These are phyloP conservation scores for Phyllosticta citribraziliensis DNA, from an alignment of 2,329 filamentous ascomycete genomes.

Conservation along the genomic window DNA sequence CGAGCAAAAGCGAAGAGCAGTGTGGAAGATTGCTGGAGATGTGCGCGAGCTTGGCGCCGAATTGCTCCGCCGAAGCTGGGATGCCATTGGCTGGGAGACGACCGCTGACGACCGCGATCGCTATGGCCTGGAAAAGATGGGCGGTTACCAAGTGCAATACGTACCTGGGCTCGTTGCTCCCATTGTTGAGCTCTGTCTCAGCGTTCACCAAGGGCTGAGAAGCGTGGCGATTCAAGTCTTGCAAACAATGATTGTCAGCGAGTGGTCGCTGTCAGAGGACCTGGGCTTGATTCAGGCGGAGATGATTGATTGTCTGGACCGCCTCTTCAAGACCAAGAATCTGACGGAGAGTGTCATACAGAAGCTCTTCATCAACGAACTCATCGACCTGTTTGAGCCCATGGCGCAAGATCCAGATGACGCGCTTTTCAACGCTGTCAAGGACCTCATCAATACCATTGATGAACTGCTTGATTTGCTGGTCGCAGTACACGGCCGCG, in stretches of 20 bases:
- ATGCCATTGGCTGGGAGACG: conserved; percentile 94
- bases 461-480: conserved; percentile 87
- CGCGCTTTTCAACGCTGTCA: conserved; percentile 64
- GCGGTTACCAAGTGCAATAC: conserved; percentile 96
- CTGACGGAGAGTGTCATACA: conserved; percentile 83
- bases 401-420: conserved; percentile 59
- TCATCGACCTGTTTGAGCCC: conserved; percentile 69
- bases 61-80: conserved; percentile 76
- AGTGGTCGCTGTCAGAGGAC: conserved; percentile 94
- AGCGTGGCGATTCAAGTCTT: conserved; percentile 86
- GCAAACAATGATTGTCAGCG: conserved; percentile 96
- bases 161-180: conserved; percentile 85
- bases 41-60: conserved; percentile 86
- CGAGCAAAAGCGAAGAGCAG: conserved; percentile 88
- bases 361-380: conserved; percentile 82
- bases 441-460: conserved; percentile 70
- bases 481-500: conserved; percentile 76
- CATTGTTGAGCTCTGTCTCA: conserved; percentile 88
- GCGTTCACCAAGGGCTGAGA: conserved; percentile 84
- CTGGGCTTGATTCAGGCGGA: conserved; percentile 86
- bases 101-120: conserved; percentile 65
- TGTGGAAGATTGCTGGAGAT: conserved; percentile 98
- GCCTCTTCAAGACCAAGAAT: conserved; percentile 79
- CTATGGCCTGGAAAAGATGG: conserved; percentile 75
- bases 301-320: conserved; percentile 88